phyloP scores from a whole-genome alignment of 257 asterid genomes.

The Salvia splendens region DNA sequence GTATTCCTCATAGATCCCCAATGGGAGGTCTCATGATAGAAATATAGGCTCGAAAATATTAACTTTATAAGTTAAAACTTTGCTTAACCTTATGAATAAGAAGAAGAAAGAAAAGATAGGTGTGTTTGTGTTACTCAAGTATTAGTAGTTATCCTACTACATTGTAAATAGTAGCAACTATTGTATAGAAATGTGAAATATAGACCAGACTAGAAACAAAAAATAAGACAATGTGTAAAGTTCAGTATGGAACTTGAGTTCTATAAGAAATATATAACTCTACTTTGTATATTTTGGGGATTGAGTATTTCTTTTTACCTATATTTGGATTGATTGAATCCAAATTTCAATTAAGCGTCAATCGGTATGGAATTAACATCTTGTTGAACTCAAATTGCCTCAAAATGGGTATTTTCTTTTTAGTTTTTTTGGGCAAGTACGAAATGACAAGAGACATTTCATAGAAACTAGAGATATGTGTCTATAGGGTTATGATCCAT shows the following conservation, averaged over 20 bases:
- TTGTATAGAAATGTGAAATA: conserved; percentile 31
- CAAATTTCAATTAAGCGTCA: background rate
- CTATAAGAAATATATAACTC: background rate
- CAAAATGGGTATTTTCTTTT: background rate
- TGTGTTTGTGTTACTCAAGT: conserved; percentile 1
- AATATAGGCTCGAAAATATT: conserved; percentile 22
- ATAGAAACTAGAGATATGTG: no score
- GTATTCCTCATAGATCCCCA: conserved; percentile 90
- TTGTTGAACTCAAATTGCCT: background rate
- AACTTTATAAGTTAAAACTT: background rate
- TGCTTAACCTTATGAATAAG: background rate
- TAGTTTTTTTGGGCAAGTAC: no score
- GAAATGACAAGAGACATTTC: no score
- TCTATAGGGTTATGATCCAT: no score
- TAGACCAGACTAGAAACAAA: conserved; percentile 27
- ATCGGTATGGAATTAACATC: background rate
- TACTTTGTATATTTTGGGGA: background rate
- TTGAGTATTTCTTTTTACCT: background rate
- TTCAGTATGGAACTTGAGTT: conserved; percentile 11
- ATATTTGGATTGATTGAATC: background rate
- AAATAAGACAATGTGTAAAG: conserved; percentile 42
- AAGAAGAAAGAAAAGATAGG: background rate
- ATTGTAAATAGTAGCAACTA: conserved; percentile 51
- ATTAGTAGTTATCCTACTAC: conserved; percentile 14
- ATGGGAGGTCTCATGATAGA: conserved; percentile 60